Conservation (phyloP, 768 basidiomycete genomes). For the Pleurotus sapidus region DNA sequence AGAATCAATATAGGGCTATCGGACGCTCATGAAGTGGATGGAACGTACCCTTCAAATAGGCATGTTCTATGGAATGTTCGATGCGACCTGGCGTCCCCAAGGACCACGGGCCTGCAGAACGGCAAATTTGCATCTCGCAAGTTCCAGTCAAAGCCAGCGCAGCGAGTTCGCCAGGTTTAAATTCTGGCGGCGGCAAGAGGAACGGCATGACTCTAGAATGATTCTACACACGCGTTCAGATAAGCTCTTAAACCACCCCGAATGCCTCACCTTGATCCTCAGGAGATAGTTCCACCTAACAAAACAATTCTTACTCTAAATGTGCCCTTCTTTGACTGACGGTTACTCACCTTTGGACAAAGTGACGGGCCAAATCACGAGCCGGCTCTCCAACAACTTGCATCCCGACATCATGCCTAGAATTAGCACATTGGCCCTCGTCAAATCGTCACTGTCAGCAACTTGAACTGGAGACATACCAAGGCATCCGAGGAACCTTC, state of each 20-base stretch:
- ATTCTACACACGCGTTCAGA: constrained; percentile 48
- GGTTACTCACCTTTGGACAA: constrained; percentile 73
- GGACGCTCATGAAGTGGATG: neutral
- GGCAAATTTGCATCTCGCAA: constrained; percentile 95
- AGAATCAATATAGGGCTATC: neutral
- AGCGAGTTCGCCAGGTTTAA: constrained; percentile 74
- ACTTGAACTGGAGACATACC: constrained; percentile 46
- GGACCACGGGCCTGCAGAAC: constrained; percentile 96
- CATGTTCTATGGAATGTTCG: constrained; percentile 93
- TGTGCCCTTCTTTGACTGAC: too few relatives aligned
- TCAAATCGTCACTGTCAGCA: neutral
- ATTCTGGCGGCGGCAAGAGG: constrained; percentile 91
- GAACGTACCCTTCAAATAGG: constrained; percentile 78
- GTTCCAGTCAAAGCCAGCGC: constrained; percentile 88
- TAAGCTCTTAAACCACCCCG: neutral
- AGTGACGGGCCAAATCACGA: constrained; percentile 91
- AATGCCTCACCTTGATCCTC: constrained; percentile 73
- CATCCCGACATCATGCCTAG: constrained; percentile 94
- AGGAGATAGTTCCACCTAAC: constrained; percentile 91
- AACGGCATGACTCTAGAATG: constrained; percentile 93
- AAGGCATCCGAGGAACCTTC: constrained; percentile 93
- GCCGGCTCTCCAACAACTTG: constrained; percentile 97
- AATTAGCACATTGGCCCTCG: neutral
- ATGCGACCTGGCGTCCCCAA: constrained; percentile 82
- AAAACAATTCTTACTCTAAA: constrained; percentile 6